Evolutionary conservation across 164 flowering plant genomes (phyloP).

Genomic region (Tinospora cordifolia): DNA sequence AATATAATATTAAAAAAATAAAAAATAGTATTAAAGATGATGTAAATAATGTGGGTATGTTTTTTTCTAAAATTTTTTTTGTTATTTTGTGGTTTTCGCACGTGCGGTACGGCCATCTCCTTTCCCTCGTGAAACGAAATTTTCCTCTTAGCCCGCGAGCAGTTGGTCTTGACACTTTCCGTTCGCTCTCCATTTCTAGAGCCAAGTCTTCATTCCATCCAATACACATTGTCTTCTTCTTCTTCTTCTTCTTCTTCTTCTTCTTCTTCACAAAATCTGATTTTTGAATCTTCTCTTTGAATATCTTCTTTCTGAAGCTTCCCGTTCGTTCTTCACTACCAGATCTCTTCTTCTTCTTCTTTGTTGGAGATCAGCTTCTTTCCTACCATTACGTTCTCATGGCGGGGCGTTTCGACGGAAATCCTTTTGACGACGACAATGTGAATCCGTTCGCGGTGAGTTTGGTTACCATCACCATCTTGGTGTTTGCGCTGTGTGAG

Average conservation of each 20-base stretch:
- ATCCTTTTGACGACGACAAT: constrained; percentile 53
- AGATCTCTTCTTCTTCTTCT: constrained; percentile 1
- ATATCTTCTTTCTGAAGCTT: not conserved
- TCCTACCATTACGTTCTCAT: constrained; percentile 12
- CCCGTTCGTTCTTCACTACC: not conserved
- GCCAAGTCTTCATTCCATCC: not conserved
- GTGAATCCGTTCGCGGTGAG: constrained; percentile 70
- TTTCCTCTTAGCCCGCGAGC: not conserved
- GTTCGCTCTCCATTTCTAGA: not conserved
- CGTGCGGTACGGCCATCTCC: too few relatives aligned
- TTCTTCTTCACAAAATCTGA: not conserved
- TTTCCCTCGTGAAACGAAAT: too few relatives aligned
- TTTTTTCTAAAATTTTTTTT: too few relatives aligned
- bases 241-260: not conserved
- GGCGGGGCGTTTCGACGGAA: constrained; percentile 48
- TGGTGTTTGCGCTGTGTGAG: too few relatives aligned
- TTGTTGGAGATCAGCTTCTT: not conserved
- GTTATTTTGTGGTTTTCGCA: too few relatives aligned
- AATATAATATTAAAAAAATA: too few relatives aligned
- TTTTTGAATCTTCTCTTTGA: not conserved
- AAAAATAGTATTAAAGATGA: too few relatives aligned
- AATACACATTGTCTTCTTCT: not conserved
- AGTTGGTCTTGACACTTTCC: not conserved
- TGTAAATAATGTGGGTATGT: too few relatives aligned
- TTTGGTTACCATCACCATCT: not conserved